Conservation (phyloP, 2,329 filamentous ascomycete species). For the Phyllosticta paracitricarpa region DNA sequence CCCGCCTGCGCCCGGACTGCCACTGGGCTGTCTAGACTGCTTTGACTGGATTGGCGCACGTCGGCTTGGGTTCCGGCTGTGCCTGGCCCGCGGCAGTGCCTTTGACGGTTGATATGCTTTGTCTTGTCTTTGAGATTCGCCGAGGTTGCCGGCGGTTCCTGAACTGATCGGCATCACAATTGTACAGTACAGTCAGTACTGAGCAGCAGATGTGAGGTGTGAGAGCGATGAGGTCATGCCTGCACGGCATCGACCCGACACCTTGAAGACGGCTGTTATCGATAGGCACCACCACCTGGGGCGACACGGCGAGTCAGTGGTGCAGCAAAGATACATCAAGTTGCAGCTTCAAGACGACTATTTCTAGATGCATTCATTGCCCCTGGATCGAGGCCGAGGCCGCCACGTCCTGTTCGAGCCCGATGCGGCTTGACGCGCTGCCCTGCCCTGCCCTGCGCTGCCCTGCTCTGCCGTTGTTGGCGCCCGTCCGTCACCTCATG, state of each 20-base stretch:
- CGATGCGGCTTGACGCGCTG: background rate
- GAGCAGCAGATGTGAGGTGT: background rate
- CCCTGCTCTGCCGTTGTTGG: background rate
- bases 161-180: no score
- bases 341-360: background rate
- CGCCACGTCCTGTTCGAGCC: background rate
- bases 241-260: background rate
- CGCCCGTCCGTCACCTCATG: conserved; percentile 3
- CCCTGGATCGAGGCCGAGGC: background rate
- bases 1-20: background rate
- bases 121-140: background rate
- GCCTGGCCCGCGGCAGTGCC: background rate
- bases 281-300: background rate
- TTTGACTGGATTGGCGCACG: background rate
- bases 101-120: background rate
- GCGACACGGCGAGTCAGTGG: background rate
- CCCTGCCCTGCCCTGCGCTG: background rate
- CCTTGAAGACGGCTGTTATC: background rate
- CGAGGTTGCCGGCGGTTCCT: background rate
- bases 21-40: no score
- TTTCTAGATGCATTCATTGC: background rate
- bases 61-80: background rate
- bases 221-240: background rate
- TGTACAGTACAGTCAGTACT: no score
- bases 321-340: no score